Conservation (phyloP, 2,329 filamentous ascomycete species). For the Fusarium ramigenum region DNA sequence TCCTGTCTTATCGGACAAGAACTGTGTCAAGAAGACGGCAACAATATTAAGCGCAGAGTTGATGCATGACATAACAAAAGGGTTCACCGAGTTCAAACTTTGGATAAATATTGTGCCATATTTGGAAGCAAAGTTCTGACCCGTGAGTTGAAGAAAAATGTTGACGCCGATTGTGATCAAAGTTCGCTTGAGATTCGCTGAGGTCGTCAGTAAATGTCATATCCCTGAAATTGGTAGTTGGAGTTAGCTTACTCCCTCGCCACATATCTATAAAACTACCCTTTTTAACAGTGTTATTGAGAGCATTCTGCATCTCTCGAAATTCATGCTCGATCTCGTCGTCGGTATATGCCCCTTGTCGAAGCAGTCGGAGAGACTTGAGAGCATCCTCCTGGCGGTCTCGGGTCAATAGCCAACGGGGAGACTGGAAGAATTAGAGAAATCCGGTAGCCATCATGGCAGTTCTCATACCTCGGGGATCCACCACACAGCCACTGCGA, state of each 20-base stretch:
- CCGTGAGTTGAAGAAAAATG: conserved; percentile 46
- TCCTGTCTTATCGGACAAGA: background rate
- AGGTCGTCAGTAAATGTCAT: background rate
- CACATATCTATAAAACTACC: background rate
- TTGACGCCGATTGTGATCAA: conserved; percentile 40
- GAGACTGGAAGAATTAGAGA: conserved; percentile 38
- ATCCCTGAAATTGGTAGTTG: background rate
- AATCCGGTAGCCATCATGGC: conserved; percentile 22
- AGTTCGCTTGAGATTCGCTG: conserved; percentile 38
- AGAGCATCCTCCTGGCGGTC: conserved; percentile 44
- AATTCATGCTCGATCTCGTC: conserved; percentile 33
- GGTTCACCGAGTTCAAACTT: conserved; percentile 42
- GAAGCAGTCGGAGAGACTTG: conserved; percentile 37
- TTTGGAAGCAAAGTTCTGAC: conserved; percentile 42
- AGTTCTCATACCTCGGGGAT: background rate
- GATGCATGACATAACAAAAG: conserved; percentile 40
- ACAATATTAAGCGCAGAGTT: conserved; percentile 32
- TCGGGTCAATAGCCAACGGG: conserved; percentile 44
- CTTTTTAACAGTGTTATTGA: background rate
- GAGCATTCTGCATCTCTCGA: conserved; percentile 22
- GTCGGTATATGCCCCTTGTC: conserved; percentile 35
- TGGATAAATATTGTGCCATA: conserved; percentile 47
- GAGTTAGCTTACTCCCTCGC: background rate
- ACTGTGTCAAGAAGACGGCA: conserved; percentile 12
- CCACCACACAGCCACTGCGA: conserved; percentile 20